Conservation (phyloP, 2,329 filamentous ascomycete species). For the Aspergillus pseudoviridinutans region DNA sequence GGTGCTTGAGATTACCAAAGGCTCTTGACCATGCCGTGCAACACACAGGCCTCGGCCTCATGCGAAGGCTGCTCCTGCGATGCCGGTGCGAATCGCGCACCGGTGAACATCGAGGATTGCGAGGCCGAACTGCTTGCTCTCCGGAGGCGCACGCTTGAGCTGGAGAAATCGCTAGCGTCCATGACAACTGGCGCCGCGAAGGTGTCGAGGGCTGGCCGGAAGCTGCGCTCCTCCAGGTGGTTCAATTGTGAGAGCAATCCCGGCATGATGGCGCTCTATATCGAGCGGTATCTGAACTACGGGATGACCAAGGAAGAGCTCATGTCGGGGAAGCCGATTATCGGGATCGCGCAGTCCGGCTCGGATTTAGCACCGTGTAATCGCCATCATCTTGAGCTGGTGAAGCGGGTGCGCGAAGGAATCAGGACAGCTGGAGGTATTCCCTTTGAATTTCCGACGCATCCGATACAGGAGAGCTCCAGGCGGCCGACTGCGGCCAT, state of each 20-base stretch:
- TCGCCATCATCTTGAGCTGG: constrained; percentile 47
- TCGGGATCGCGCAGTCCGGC: constrained; percentile 51
- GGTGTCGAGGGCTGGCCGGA: constrained; percentile 13
- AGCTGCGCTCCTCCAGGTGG: constrained; percentile 43
- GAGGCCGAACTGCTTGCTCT: constrained; percentile 37
- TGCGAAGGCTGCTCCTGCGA: constrained; percentile 35
- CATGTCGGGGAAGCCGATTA: constrained; percentile 48
- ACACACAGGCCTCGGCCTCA: constrained; percentile 21
- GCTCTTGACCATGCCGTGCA: constrained; percentile 12
- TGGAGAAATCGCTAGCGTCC: constrained; percentile 31
- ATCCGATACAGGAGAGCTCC: constrained; percentile 50
- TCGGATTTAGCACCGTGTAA: constrained; percentile 51
- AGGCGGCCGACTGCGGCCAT: constrained; percentile 48
- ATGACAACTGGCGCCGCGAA: constrained; percentile 18
- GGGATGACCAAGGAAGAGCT: constrained; percentile 49
- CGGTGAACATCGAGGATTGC: constrained; percentile 40
- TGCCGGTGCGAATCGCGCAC: constrained; percentile 11
- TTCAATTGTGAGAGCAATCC: constrained; percentile 43
- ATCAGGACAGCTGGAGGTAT: constrained; percentile 49
- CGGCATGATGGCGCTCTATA: constrained; percentile 46
- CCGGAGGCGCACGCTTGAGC: constrained; percentile 35
- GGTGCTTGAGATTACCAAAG: neutral
- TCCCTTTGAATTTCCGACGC: constrained; percentile 50
- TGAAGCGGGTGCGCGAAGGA: constrained; percentile 49
- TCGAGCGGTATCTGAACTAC: constrained; percentile 50